Conservation (phyloP, 495 filamentous ascomycete species). For the Hypoxylon cercidicola region DNA sequence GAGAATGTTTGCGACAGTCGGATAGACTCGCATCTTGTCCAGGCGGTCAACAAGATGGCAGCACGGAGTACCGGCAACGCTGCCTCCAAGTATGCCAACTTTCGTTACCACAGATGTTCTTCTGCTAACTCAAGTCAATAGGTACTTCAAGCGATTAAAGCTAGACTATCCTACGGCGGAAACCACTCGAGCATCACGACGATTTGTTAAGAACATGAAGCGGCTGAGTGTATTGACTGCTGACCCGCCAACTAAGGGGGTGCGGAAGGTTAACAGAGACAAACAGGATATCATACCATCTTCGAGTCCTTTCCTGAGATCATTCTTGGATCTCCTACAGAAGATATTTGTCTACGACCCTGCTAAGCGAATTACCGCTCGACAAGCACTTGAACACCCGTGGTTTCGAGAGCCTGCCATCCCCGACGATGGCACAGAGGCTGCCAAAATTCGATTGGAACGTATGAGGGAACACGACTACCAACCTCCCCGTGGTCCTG, state of each 20-base stretch:
- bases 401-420: conserved; percentile 89
- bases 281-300: conserved; percentile 87
- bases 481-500: conserved; percentile 33
- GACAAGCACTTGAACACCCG: conserved; percentile 87
- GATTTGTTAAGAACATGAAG: conserved; percentile 98
- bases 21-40: conserved; percentile 80
- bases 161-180: conserved; percentile 90
- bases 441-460: conserved; percentile 74
- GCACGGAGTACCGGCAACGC: conserved; percentile 75
- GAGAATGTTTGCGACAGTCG: conserved; percentile 81
- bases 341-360: conserved; percentile 98
- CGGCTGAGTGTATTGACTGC: conserved; percentile 72
- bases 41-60: conserved; percentile 72
- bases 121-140: conserved; percentile 52
- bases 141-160: conserved; percentile 85
- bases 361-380: conserved; percentile 86
- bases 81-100: conserved; percentile 77
- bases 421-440: conserved; percentile 94
- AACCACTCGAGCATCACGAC: conserved; percentile 85
- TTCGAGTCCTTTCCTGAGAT: conserved; percentile 78
- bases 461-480: conserved; percentile 52
- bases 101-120: neutral
- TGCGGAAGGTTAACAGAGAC: conserved; percentile 43
- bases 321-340: conserved; percentile 87
- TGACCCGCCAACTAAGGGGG: neutral